phyloP scores from a whole-genome alignment of 805 yeast species.

The Kodamaea kakaduensis region DNA sequence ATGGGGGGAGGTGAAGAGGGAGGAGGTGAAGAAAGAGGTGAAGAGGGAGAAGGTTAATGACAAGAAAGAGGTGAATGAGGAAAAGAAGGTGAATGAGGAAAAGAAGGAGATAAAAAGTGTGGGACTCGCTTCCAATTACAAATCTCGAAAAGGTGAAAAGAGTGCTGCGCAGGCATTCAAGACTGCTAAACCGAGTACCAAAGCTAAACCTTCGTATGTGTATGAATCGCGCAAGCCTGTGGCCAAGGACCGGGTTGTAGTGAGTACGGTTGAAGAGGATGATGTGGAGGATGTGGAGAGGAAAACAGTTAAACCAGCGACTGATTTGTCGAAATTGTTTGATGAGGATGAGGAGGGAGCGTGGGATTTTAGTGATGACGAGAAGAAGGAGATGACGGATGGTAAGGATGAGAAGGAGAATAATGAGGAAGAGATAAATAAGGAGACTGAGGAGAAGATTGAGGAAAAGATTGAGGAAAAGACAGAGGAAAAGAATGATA shows the following conservation, averaged over 20 bases:
- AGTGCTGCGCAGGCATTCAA: slow-evolving; percentile 7
- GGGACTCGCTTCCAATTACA: slow-evolving; percentile 26
- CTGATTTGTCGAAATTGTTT: slow-evolving; percentile 12
- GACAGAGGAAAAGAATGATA: not conserved
- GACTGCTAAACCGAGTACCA: not conserved
- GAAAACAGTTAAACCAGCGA: slow-evolving; percentile 1
- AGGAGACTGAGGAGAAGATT: not conserved
- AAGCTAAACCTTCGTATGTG: slow-evolving; percentile 13
- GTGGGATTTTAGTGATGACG: slow-evolving; percentile 14
- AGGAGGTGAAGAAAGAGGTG: not conserved
- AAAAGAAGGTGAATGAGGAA: slow-evolving; percentile 3
- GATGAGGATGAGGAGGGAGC: slow-evolving; percentile 12
- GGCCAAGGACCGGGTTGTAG: slow-evolving; percentile 32
- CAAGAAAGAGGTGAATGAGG: not conserved
- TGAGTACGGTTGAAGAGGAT: slow-evolving; percentile 16
- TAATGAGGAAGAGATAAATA: not conserved
- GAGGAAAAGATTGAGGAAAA: not conserved
- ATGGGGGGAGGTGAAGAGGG: not conserved
- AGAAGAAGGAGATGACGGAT: not conserved
- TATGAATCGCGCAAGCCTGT: slow-evolving; percentile 38
- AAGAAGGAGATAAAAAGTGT: slow-evolving; percentile 9
- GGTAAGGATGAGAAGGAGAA: not conserved
- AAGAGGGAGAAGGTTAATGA: slow-evolving; percentile 1
- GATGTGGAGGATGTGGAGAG: slow-evolving; percentile 8
- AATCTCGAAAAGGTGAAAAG: slow-evolving; percentile 16